A percentile compares a stretch with the other conserved stretches of the same genome.
Conservation (phyloP, 2,329 filamentous ascomycete genomes). For the Dactylellina cionopaga region DNA sequence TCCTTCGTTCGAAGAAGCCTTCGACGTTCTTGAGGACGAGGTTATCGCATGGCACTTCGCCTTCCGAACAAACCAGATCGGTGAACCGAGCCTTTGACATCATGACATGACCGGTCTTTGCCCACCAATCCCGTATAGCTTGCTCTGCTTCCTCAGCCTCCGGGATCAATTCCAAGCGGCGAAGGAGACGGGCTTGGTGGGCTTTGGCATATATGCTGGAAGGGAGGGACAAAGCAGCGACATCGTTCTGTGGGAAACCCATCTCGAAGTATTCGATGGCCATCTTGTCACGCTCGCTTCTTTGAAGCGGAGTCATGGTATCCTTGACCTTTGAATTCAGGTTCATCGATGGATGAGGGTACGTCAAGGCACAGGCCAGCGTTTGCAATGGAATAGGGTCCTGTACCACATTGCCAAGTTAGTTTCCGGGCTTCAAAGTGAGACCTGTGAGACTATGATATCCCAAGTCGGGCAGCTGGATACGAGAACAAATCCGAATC, state of each 20-base stretch:
- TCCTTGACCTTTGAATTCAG: constrained; percentile 34
- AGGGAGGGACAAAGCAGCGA: constrained; percentile 26
- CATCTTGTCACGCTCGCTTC: constrained; percentile 40
- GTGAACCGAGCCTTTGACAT: constrained; percentile 45
- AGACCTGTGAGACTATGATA: background rate
- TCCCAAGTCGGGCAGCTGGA: constrained; percentile 8
- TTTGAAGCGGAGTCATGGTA: constrained; percentile 38
- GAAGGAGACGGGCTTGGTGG: constrained; percentile 41
- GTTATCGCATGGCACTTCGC: constrained; percentile 46
- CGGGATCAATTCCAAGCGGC: constrained; percentile 10
- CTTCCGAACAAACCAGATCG: constrained; percentile 36
- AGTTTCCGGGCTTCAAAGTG: constrained; percentile 6
- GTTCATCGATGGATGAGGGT: constrained; percentile 42
- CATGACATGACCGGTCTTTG: constrained; percentile 25
- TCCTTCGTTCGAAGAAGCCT: constrained; percentile 41
- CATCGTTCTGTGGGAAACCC: constrained; percentile 39
- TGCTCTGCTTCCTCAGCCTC: constrained; percentile 42
- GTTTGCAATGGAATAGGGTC: constrained; percentile 49
- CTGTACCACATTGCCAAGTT: constrained; percentile 32
- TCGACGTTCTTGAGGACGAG: constrained; percentile 41
- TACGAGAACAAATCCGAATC: background rate
- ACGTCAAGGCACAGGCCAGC: constrained; percentile 41
- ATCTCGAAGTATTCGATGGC: constrained; percentile 50
- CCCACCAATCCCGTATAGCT: constrained; percentile 38
- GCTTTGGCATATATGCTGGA: constrained; percentile 46